phyloP scores from a whole-genome alignment of 2,329 filamentous ascomycete species.

The Sporothrix pallida region DNA sequence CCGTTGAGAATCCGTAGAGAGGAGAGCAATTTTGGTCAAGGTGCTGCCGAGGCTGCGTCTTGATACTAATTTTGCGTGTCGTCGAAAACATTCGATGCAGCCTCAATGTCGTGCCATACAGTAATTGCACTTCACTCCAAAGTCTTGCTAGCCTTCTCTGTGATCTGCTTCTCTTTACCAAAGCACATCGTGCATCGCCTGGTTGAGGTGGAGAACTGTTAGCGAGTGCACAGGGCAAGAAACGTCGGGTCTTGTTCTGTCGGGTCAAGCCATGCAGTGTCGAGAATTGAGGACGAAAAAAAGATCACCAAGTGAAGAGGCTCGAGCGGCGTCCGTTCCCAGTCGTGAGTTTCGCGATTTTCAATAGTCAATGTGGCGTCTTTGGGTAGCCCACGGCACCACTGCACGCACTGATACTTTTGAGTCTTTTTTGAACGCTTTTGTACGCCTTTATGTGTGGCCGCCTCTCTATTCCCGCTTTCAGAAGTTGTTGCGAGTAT shows the following conservation, averaged over 20 bases:
- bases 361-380: neutral
- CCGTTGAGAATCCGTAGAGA: too few relatives aligned
- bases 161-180: neutral
- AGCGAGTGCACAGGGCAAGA: conserved; percentile 7
- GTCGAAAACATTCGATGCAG: neutral
- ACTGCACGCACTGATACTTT: conserved; percentile 20
- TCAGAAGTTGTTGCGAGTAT: neutral
- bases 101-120: neutral
- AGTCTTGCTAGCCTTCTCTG: neutral
- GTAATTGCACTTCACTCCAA: neutral
- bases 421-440: neutral
- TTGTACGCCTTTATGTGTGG: too few relatives aligned
- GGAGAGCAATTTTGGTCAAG: too few relatives aligned
- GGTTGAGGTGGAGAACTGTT: neutral
- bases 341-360: neutral
- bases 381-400: neutral
- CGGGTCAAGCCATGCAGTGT: neutral
- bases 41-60: too few relatives aligned
- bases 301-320: neutral
- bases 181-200: neutral
- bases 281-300: too few relatives aligned
- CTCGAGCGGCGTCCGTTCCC: conserved; percentile 10
- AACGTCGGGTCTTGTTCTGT: neutral
- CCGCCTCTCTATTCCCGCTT: neutral
- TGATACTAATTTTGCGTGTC: too few relatives aligned